Evolutionary conservation across 352 stramenopile genomes (phyloP), one percentile per base, ranked within the genome.

Genomic region (Blastocystis sp.): DNA sequence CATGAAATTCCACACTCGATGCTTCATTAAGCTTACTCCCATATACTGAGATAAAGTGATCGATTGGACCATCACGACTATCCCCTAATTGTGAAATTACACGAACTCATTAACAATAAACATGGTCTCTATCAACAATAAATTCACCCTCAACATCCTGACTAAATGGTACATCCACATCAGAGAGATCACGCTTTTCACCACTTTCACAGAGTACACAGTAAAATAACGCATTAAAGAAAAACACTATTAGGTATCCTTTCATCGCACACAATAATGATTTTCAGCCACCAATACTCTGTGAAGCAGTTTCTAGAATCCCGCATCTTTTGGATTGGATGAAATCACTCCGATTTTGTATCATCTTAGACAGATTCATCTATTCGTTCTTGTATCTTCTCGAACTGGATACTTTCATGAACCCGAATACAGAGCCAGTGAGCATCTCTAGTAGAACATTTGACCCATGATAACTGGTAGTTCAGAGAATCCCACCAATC

Each of bases 111-210:
- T 3, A 43, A 81, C 70, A 81, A 20, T 6, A 24, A 26, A 81
- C n/a, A 81, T n/a, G 7, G 65, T 63, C 26, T 26, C 43, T 63
- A 39, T 81, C 70, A 24, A 20, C 3, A 30, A 81, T 20, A 0
- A 81, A 41, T 20, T 81, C 45, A 47, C 37, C 70, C 5, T 81
- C 70, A 34, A 81, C 55, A 24, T 34, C 55, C 43, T 81, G 70
- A 41, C 20, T 45, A 43, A 81, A 81, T 20, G 70, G n/a, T 24
- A 43, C 8, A 9, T 30, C 26, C 8, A 6, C 41, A 45, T 41
- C 24, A 39, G 43, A 37, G 65, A 47, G 18, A 63, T 26, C 43
- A 39, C 0, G 16, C 6, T 62, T 81, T 20, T 37, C 20, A 26
- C 41, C 55, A 62, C 7, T 16, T 30, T 63, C 70, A 65, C 41